These are phyloP conservation scores for Blastobotrys proliferans DNA, from an alignment of 1,139 yeast genomes.

Conservation along the genomic window DNA sequence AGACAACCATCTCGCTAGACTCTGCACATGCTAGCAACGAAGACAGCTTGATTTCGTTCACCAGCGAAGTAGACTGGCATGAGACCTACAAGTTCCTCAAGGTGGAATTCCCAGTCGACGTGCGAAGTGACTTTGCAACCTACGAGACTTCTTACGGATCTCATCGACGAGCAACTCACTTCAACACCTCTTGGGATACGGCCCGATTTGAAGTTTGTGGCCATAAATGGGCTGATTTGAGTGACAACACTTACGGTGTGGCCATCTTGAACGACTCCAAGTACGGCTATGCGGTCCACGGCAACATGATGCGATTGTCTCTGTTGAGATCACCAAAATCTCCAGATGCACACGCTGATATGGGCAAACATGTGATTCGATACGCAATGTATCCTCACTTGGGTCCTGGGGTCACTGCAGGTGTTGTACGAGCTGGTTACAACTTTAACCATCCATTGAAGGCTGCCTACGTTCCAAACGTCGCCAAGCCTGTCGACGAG, in stretches of 20 bases:
- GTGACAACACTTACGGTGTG: constrained; percentile 86
- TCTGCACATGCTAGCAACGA: constrained; percentile 37
- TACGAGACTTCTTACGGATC: constrained; percentile 94
- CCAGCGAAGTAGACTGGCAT: constrained; percentile 77
- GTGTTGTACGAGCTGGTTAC: constrained; percentile 70
- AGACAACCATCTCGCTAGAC: constrained; percentile 66
- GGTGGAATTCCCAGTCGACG: constrained; percentile 89
- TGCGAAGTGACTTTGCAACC: constrained; percentile 68
- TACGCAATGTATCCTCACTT: constrained; percentile 82
- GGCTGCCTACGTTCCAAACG: constrained; percentile 12
- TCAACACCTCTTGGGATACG: constrained; percentile 90
- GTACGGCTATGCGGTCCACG: constrained; percentile 90
- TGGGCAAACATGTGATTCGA: constrained; percentile 80
- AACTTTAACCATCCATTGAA: constrained; percentile 65
- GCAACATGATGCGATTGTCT: constrained; percentile 80
- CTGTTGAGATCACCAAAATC: constrained; percentile 81
- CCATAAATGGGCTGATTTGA: constrained; percentile 88
- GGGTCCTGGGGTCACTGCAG: constrained; percentile 57
- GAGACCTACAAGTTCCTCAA: constrained; percentile 84
- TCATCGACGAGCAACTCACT: constrained; percentile 89
- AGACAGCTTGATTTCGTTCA: constrained; percentile 47
- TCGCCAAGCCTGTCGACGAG: constrained; percentile 4
- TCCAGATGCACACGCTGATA: constrained; percentile 90
- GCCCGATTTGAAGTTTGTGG: constrained; percentile 96
- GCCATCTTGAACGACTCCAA: constrained; percentile 78